Conservation (phyloP, 139 green algal genomes). For the Volvox africanus region DNA sequence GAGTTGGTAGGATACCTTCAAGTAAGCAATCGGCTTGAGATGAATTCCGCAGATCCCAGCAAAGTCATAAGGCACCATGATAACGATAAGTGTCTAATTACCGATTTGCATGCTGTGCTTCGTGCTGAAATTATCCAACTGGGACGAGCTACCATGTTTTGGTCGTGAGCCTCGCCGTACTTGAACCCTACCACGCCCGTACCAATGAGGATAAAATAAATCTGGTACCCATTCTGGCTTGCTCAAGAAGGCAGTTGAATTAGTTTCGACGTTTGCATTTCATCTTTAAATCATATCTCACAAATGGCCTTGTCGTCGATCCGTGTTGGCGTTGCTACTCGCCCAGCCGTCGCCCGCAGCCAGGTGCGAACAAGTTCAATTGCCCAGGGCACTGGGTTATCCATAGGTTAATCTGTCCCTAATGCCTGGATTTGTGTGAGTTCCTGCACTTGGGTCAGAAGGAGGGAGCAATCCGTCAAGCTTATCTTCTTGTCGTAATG, state of each 20-base stretch:
- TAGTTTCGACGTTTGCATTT: neutral
- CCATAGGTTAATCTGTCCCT: no score
- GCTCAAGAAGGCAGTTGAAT: neutral
- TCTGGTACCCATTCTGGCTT: neutral
- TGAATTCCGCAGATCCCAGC: no score
- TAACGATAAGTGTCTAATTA: no score
- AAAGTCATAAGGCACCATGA: no score
- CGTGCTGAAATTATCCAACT: neutral
- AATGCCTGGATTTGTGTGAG: no score
- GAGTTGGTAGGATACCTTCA: no score
- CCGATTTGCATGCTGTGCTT: neutral
- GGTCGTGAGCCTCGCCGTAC: neutral
- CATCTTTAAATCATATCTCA: neutral
- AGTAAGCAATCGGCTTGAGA: no score
- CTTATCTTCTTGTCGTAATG: no score
- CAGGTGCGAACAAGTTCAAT: slow-evolving; percentile 26
- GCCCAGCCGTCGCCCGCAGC: slow-evolving; percentile 25
- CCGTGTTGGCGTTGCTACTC: slow-evolving; percentile 31
- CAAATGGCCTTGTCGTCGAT: slow-evolving; percentile 26
- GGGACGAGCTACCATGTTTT: slow-evolving; percentile 30
- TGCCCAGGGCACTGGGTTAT: neutral
- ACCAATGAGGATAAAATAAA: slow-evolving; percentile 22
- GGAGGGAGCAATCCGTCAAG: no score
- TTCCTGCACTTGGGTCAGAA: no score
- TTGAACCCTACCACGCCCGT: slow-evolving; percentile 18